Conservation (phyloP, 768 basidiomycete species). For the Coprinellus micaceus region DNA sequence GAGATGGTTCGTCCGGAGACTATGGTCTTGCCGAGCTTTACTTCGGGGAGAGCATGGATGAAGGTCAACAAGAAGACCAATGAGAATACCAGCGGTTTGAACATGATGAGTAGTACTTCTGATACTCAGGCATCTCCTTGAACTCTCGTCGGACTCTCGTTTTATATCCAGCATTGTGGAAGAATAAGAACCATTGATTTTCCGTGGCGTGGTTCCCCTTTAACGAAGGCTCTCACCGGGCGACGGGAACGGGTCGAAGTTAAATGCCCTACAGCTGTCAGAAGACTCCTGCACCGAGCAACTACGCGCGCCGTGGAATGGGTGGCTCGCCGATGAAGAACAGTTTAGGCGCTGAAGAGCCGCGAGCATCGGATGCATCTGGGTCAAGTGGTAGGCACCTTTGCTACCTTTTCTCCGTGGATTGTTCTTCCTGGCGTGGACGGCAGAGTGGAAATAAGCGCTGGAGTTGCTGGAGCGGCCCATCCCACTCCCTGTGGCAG, state of each 20-base stretch:
- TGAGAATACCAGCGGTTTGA: slow-evolving; percentile 6
- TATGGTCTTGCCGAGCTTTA: slow-evolving; percentile 36
- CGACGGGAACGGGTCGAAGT: neutral
- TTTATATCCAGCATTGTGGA: too few relatives aligned
- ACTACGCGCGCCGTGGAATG: too few relatives aligned
- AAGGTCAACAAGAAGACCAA: slow-evolving; percentile 3
- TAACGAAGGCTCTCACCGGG: neutral
- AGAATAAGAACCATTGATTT: neutral
- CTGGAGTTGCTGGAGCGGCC: neutral
- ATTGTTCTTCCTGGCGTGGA: too few relatives aligned
- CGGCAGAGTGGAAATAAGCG: neutral
- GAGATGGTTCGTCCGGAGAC: slow-evolving; percentile 33
- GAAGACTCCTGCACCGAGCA: too few relatives aligned
- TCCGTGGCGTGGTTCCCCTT: neutral
- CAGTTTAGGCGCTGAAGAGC: too few relatives aligned
- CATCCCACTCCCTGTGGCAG: too few relatives aligned
- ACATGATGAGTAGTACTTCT: neutral
- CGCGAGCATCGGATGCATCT: too few relatives aligned
- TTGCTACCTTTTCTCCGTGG: too few relatives aligned
- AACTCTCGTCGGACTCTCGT: neutral
- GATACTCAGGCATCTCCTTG: neutral
- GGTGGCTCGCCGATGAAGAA: neutral
- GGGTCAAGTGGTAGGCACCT: too few relatives aligned
- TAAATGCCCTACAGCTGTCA: neutral
- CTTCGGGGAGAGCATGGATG: slow-evolving; percentile 26